These are phyloP conservation scores for Penicillium samsonianum DNA, from an alignment of 495 filamentous ascomycete species.

Conservation along the genomic window DNA sequence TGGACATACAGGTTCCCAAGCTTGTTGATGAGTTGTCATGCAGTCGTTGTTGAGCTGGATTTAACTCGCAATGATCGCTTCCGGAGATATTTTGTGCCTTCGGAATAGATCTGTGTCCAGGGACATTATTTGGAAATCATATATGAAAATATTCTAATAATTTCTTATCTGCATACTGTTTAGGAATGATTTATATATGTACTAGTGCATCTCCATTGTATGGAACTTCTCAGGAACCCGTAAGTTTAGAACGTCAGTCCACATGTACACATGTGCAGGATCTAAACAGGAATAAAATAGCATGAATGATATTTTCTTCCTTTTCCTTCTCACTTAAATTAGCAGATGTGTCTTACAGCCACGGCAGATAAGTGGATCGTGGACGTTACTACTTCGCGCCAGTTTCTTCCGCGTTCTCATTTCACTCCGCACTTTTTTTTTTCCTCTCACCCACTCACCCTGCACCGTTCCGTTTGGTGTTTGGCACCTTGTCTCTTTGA, in stretches of 20 bases:
- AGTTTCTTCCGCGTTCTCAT: slow-evolving; percentile 6
- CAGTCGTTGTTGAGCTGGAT: slow-evolving; percentile 64
- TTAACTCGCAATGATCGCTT: slow-evolving; percentile 72
- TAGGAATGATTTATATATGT: background rate
- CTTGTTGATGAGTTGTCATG: slow-evolving; percentile 78
- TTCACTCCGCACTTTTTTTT: background rate
- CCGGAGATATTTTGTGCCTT: slow-evolving; percentile 64
- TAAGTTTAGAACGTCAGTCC: background rate
- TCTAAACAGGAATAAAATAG: background rate
- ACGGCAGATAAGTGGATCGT: slow-evolving; percentile 3
- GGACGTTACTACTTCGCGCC: slow-evolving; percentile 2
- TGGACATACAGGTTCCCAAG: slow-evolving; percentile 83
- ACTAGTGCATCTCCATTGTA: background rate
- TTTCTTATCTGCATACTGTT: background rate
- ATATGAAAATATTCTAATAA: background rate
- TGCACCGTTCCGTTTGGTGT: background rate
- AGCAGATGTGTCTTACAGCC: background rate
- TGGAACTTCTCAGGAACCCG: background rate
- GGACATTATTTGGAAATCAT: background rate
- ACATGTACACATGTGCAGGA: background rate
- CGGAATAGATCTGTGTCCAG: slow-evolving; percentile 23
- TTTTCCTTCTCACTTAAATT: background rate
- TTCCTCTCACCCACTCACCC: background rate
- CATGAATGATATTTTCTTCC: background rate
- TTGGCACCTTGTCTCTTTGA: background rate